These are phyloP conservation scores for Trichomonas tenax DNA, from an alignment of 208 protist genomes.

Conservation along the genomic window DNA sequence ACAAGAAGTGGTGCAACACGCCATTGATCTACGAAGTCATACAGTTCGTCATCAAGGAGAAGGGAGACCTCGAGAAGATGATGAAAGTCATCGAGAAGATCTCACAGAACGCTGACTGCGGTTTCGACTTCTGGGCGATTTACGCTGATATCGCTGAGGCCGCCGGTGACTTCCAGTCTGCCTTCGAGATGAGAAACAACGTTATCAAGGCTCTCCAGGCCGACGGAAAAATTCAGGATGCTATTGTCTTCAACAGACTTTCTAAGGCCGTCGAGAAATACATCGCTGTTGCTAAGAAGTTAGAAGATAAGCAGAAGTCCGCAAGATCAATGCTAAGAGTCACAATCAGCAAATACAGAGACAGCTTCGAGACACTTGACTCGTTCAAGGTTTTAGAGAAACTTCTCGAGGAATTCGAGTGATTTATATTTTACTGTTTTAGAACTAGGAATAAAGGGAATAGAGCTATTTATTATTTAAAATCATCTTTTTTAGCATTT, in stretches of 20 bases:
- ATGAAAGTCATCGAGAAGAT: not conserved
- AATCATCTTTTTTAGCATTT: too few species aligned
- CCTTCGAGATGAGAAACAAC: not conserved
- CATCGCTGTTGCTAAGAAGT: not conserved
- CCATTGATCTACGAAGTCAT: not conserved
- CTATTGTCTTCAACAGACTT: not conserved
- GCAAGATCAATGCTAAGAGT: not conserved
- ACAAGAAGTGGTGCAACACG: slow-evolving; percentile 5
- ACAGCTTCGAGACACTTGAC: not conserved
- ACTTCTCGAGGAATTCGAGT: not conserved
- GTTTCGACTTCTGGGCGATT: slow-evolving; percentile 18
- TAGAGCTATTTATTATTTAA: not conserved
- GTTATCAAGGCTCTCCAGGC: not conserved
- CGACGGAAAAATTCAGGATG: not conserved
- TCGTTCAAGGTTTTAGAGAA: not conserved
- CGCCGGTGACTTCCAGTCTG: not conserved
- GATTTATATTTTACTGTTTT: not conserved
- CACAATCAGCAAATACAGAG: not conserved
- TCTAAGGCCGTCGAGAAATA: not conserved
- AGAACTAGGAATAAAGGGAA: not conserved
- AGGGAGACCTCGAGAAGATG: not conserved
- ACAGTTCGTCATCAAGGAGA: not conserved
- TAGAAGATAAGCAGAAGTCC: not conserved
- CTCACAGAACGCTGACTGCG: not conserved
- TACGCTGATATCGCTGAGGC: not conserved